Conservation (phyloP, 495 filamentous ascomycete species). For the Podospora pseudopauciseta region DNA sequence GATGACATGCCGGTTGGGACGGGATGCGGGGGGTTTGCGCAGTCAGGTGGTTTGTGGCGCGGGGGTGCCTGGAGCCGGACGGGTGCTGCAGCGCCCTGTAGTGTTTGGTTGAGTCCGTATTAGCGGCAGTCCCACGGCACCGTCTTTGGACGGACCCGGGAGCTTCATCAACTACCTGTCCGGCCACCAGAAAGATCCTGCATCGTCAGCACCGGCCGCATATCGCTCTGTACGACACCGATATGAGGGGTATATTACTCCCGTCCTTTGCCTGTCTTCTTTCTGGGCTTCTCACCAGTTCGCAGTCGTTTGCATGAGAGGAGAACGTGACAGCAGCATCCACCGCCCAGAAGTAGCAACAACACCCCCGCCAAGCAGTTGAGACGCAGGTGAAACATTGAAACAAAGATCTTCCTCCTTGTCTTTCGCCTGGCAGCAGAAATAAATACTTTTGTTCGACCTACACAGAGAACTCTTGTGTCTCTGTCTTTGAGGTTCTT, state of each 20-base stretch:
- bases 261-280: not conserved
- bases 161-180: not conserved
- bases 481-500: not conserved
- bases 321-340: not conserved
- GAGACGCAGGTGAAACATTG: constrained; percentile 11
- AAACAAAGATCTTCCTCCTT: not conserved
- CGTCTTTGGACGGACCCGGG: not conserved
- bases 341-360: not conserved
- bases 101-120: not conserved
- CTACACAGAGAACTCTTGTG: not conserved
- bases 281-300: not conserved
- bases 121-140: not conserved
- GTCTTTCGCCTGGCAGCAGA: not conserved
- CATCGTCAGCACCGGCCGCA: not conserved
- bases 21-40: not conserved
- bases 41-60: not conserved
- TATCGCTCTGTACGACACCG: not conserved
- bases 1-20: not conserved
- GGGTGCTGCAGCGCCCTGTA: not conserved
- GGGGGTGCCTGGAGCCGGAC: not conserved
- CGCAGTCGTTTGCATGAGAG: not conserved
- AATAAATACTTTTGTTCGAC: not conserved
- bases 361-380: not conserved
- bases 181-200: not conserved
- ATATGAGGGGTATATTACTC: not conserved